Base-by-base conservation (phyloP, 1,284 basidiomycete genomes). In the Moniliella sp. region DNA sequence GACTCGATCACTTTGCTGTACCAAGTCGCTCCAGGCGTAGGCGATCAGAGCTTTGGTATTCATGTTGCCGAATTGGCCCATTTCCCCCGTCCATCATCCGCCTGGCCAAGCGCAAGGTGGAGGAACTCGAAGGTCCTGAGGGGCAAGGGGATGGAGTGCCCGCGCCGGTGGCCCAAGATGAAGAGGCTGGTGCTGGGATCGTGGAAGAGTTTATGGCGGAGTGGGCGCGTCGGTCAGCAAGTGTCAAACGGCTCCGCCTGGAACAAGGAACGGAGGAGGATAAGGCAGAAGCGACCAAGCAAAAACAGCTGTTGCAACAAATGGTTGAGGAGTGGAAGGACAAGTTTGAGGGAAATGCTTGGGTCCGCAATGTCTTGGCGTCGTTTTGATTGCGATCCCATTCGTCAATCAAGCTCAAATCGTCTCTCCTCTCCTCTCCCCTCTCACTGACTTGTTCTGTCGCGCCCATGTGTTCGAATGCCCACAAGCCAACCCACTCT, bases 1-100 rank as follows among this genome's bases (percentile, higher is more conserved):
- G 18, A 18, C 2, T 13, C 42, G 7, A 57, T 61, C 36, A 91
- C 84, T 0, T 64, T 97, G 37, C 64, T 97, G 28, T 97, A 97
- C 65, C 84, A 88, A 61, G 86, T 97, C 12, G 75, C 84, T 53
- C 43, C 43, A 32, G 61, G 62, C 12, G 46, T 62, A 19, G 59
- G 80, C 40, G 88, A 97, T 55, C 88, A 94, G 62, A 86, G 81
- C 56, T 93, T 94, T 52, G 91, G 91, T 63, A 97, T 99, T 28
- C 86, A 97, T 48, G 91, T 99, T 13, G 91, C 91, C 0, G 73
- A 88, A 57, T 67, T 97, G 21, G 88, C 91, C 8, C 82, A 88
- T 55, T 97, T 99, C 63, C 91, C 88, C 78, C 86, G 35, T 76
- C 74, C 40, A 86, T 97, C 3, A 74, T 94, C 39, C 80, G 76